These are phyloP conservation scores for Phytophthora pisi DNA, from an alignment of 352 stramenopile genomes.

Conservation along the genomic window DNA sequence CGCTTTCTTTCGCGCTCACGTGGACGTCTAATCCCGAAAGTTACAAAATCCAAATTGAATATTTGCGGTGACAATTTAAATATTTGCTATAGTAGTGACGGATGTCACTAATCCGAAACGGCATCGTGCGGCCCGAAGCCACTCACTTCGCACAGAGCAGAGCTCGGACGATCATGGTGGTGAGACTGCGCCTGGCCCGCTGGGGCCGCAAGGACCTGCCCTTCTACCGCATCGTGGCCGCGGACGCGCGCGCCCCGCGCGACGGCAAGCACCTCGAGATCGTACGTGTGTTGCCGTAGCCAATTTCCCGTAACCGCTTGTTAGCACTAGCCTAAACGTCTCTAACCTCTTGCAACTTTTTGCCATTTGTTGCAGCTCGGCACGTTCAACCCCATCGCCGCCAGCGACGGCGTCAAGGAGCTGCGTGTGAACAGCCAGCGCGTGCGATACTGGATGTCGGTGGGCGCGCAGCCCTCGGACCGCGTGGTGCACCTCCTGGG, in stretches of 20 bases:
- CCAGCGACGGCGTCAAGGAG: slow-evolving; percentile 85
- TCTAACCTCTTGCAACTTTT: slow-evolving; percentile 9
- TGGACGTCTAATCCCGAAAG: neutral
- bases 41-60: neutral
- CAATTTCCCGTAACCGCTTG: neutral
- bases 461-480: slow-evolving; percentile 87
- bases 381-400: slow-evolving; percentile 89
- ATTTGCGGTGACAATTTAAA: neutral
- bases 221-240: slow-evolving; percentile 90
- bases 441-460: slow-evolving; percentile 88
- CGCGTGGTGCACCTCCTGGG: slow-evolving; percentile 81
- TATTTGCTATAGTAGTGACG: neutral
- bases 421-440: slow-evolving; percentile 88
- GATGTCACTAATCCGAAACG: neutral
- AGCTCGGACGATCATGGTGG: slow-evolving; percentile 65
- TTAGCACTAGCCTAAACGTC: slow-evolving; percentile 4
- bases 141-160: slow-evolving; percentile 17
- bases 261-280: slow-evolving; percentile 90
- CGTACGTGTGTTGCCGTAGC: slow-evolving; percentile 42
- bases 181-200: slow-evolving; percentile 85
- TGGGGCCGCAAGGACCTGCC: slow-evolving; percentile 89
- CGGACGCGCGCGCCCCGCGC: slow-evolving; percentile 78
- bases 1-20: slow-evolving; percentile 9
- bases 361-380: slow-evolving; percentile 54
- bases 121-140: slow-evolving; percentile 20